Evolutionary conservation across 306 rosid species (phyloP).

Genomic region (Hippophae rhamnoides): DNA sequence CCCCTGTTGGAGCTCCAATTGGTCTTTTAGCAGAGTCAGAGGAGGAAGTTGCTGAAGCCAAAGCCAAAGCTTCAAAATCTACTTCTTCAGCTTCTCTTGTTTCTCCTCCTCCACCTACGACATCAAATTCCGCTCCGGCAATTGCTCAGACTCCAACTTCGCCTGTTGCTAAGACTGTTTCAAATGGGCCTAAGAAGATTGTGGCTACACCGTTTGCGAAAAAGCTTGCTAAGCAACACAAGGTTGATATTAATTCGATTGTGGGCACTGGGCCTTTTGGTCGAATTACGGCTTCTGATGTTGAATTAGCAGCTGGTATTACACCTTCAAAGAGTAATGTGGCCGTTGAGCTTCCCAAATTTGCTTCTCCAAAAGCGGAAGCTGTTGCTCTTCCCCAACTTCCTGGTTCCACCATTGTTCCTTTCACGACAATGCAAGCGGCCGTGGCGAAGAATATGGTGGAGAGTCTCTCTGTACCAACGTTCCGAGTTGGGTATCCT

Average conservation of each 20-base stretch:
- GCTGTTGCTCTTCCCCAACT: slow-evolving; percentile 24
- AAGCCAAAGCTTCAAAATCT: slow-evolving; percentile 49
- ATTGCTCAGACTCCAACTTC: slow-evolving; percentile 36
- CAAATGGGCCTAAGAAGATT: slow-evolving; percentile 43
- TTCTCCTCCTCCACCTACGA: slow-evolving; percentile 31
- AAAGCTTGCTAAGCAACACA: slow-evolving; percentile 87
- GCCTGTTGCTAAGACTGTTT: slow-evolving; percentile 21
- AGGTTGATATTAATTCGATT: slow-evolving; percentile 53
- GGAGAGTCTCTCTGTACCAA: slow-evolving; percentile 78
- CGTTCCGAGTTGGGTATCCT: slow-evolving; percentile 75
- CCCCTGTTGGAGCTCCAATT: slow-evolving; percentile 86
- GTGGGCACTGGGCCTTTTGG: slow-evolving; percentile 71
- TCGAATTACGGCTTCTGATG: slow-evolving; percentile 66
- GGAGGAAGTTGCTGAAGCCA: slow-evolving; percentile 65
- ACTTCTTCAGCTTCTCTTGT: slow-evolving; percentile 14
- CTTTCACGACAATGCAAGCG: slow-evolving; percentile 84
- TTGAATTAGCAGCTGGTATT: slow-evolving; percentile 71
- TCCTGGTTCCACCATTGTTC: slow-evolving; percentile 72
- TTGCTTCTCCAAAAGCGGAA: slow-evolving; percentile 29
- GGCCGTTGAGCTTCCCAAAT: slow-evolving; percentile 19
- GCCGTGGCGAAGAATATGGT: slow-evolving; percentile 85
- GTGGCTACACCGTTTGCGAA: slow-evolving; percentile 85
- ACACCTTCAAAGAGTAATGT: slow-evolving; percentile 29
- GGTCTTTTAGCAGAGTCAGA: slow-evolving; percentile 65
- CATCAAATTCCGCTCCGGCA: slow-evolving; percentile 37